Conservation (phyloP, 495 filamentous ascomycete genomes). For the Aspergillus taichungensis region DNA sequence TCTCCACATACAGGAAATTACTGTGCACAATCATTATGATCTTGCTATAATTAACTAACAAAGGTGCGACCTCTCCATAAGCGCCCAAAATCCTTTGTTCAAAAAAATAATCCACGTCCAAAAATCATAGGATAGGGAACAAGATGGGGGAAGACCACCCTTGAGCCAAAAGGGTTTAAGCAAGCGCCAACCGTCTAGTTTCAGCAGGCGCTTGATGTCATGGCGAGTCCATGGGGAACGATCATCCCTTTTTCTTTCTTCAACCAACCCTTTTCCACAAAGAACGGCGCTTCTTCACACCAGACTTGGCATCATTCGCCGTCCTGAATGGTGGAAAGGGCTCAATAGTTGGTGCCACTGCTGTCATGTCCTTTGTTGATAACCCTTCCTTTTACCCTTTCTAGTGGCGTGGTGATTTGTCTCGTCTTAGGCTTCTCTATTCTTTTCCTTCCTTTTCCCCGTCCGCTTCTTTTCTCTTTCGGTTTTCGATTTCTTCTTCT, state of each 20-base stretch:
- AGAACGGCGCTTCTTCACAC: slow-evolving; percentile 3
- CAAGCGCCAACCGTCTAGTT: slow-evolving; percentile 12
- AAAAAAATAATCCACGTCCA: too few relatives aligned
- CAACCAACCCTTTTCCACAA: slow-evolving; percentile 9
- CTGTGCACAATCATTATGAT: too few relatives aligned
- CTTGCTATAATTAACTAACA: too few relatives aligned
- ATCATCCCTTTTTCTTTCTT: slow-evolving; percentile 8
- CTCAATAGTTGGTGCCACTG: slow-evolving; percentile 8
- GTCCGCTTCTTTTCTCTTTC: background rate
- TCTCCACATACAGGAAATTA: too few relatives aligned
- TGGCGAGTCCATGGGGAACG: slow-evolving; percentile 8
- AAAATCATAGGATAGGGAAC: background rate
- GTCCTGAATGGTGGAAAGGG: slow-evolving; percentile 8
- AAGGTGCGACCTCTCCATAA: background rate
- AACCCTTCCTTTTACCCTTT: background rate
- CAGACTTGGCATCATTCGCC: slow-evolving; percentile 6
- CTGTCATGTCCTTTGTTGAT: slow-evolving; percentile 16
- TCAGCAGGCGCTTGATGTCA: slow-evolving; percentile 40
- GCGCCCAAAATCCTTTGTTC: slow-evolving; percentile 10
- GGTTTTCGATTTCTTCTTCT: background rate
- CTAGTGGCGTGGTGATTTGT: slow-evolving; percentile 1
- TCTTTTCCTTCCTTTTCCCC: slow-evolving; percentile 6
- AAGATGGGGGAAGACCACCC: background rate
- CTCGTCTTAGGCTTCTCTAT: slow-evolving; percentile 1
- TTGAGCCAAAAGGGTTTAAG: background rate